Evolutionary conservation across 768 basidiomycete species (phyloP), one percentile per base, ranked within the genome.

Genomic region (Russula sp.): DNA sequence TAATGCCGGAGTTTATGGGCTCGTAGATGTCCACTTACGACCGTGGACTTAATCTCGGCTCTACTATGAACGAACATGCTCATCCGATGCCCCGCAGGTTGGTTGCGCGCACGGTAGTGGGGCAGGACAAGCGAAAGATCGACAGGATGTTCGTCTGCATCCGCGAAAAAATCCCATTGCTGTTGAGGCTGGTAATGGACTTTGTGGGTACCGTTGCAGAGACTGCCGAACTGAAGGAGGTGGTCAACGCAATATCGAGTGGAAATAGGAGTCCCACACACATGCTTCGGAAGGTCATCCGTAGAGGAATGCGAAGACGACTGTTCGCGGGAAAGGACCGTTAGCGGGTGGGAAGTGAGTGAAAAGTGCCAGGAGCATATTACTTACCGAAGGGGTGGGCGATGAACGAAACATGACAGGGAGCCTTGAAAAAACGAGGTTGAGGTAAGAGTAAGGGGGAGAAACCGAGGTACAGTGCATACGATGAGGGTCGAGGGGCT

Each of bases 71-170:
- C 72, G 71, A 84, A 83, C 84, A 91, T 87, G 72, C 81, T 80
- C 77, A 91, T 78, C 46, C 87, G 86, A 73, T 90, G 85, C 46
- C 85, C 81, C 32, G 87, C 73, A 0, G 90, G 89, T 70, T 91
- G 88, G 68, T 83, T 77, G 42, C 83, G 82, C 13, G 90, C 89
- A 48, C 90, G 88, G 71, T 90, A 90, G 71, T 91, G 90, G 1
- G 90, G 90, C 52, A 92, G 78, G 26, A 84, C 81, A 54, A 92
- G 81, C 26, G 86, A 83, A 58, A 88, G 71, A 70, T 91, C 87
- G 63, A 90, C 76, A 13, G 84, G 75, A 38, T 77, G 73, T 62
- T 78, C 74, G 13, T 80, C 78, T 18, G 79, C 78, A 65, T 88
- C 82, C 67, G 88, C 76, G 55, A 79, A 72, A 70, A 85, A 87